Evolutionary conservation across 2,329 filamentous ascomycete species (phyloP).

Genomic region (Trichoderma afroharzianum): DNA sequence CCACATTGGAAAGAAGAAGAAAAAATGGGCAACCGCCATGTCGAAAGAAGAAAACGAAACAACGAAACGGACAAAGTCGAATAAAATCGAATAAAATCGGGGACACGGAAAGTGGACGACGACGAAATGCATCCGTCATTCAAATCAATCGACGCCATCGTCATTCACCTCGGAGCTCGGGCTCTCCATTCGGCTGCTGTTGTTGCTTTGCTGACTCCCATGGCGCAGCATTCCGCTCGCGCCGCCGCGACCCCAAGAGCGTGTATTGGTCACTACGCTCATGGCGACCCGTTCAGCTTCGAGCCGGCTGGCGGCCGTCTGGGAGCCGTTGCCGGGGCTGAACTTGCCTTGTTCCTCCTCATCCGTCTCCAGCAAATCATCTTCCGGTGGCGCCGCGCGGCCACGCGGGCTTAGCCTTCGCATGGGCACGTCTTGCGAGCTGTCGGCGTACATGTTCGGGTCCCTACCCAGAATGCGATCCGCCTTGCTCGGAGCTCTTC

Average conservation of each 20-base stretch:
- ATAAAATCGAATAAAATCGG: background rate
- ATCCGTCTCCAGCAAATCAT: slow-evolving; percentile 41
- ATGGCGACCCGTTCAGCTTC: slow-evolving; percentile 45
- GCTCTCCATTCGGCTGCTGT: slow-evolving; percentile 21
- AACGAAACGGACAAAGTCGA: background rate
- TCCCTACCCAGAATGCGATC: slow-evolving; percentile 57
- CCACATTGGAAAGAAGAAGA: background rate
- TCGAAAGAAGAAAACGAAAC: background rate
- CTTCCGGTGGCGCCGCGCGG: slow-evolving; percentile 36
- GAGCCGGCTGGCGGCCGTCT: slow-evolving; percentile 6
- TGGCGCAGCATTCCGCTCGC: slow-evolving; percentile 43
- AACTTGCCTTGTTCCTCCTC: slow-evolving; percentile 28
- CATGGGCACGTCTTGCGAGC: slow-evolving; percentile 43
- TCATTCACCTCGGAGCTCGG: slow-evolving; percentile 24
- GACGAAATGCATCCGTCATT: slow-evolving; percentile 19
- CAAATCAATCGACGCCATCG: slow-evolving; percentile 31
- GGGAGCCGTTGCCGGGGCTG: background rate
- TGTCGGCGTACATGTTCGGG: slow-evolving; percentile 52
- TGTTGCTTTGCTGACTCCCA: slow-evolving; percentile 27
- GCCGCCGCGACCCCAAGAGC: slow-evolving; percentile 37
- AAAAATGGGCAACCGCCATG: background rate
- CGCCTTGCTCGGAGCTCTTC: slow-evolving; percentile 50
- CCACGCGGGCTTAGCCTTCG: slow-evolving; percentile 46
- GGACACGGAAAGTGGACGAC: background rate
- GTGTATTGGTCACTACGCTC: slow-evolving; percentile 40